Percentiles rank a stretch among this genome's conserved stretches.
Evolutionary conservation across 257 asterid species (phyloP).

Genomic region (Ilex asprella): DNA sequence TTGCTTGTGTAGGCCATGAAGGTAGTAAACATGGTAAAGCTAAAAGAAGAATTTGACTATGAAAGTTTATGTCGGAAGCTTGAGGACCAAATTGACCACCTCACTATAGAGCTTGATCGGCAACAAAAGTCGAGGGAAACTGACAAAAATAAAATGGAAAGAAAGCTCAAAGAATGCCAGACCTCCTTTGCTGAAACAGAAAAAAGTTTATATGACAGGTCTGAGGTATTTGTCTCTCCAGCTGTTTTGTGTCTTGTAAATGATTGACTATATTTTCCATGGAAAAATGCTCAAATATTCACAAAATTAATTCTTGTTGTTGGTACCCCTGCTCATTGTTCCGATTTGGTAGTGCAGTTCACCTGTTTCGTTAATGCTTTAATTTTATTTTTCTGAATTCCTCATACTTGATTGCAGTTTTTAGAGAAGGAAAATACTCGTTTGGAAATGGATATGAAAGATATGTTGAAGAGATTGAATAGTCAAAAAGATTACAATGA

Average conservation of each 20-base stretch:
- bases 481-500: slow-evolving; percentile 34
- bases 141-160: slow-evolving; percentile 47
- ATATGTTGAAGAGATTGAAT: slow-evolving; percentile 35
- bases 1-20: slow-evolving; percentile 80
- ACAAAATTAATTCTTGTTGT: too few species aligned
- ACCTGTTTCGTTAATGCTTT: neutral
- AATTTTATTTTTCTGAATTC: slow-evolving; percentile 10
- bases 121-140: slow-evolving; percentile 58
- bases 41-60: slow-evolving; percentile 90
- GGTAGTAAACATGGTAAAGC: slow-evolving; percentile 64
- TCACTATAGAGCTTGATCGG: slow-evolving; percentile 66
- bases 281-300: too few species aligned
- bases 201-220: slow-evolving; percentile 50
- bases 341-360: neutral
- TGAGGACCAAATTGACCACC: slow-evolving; percentile 73
- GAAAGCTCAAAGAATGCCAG: slow-evolving; percentile 43
- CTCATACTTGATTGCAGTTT: slow-evolving; percentile 30
- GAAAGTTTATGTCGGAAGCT: slow-evolving; percentile 82
- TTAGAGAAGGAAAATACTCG: slow-evolving; percentile 43
- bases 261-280: too few species aligned
- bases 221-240: slow-evolving; percentile 52
- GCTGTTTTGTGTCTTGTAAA: neutral
- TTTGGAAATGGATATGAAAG: slow-evolving; percentile 28
- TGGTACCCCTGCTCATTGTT: too few species aligned
- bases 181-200: slow-evolving; percentile 53